phyloP scores from a whole-genome alignment of 805 yeast genomes.

The Cyberlindnera suaveolens region DNA sequence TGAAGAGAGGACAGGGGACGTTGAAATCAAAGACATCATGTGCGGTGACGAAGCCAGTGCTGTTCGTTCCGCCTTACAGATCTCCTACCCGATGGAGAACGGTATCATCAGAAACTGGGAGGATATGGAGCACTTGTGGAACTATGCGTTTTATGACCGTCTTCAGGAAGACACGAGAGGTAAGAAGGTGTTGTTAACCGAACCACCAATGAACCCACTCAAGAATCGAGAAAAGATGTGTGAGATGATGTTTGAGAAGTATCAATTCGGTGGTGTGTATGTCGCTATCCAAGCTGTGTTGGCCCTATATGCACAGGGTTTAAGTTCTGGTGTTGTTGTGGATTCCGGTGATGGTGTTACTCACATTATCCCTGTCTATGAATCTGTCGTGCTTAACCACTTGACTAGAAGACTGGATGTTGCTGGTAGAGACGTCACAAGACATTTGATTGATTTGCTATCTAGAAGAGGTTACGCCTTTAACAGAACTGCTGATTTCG shows the following conservation, averaged over 20 bases:
- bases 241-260: conserved; percentile 87
- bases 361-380: conserved; percentile 96
- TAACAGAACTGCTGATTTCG: conserved; percentile 97
- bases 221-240: conserved; percentile 89
- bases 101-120: conserved; percentile 98
- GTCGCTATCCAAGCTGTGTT: conserved; percentile 98
- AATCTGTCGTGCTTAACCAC: conserved; percentile 93
- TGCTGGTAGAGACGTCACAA: conserved; percentile 98
- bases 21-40: conserved; percentile 92
- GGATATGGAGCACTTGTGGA: conserved; percentile 98
- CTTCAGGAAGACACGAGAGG: conserved; percentile 79
- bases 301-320: conserved; percentile 94
- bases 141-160: conserved; percentile 89
- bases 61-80: conserved; percentile 82
- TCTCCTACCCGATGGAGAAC: conserved; percentile 98
- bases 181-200: conserved; percentile 81
- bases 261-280: conserved; percentile 86
- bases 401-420: conserved; percentile 88
- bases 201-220: conserved; percentile 96
- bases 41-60: conserved; percentile 94
- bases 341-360: conserved; percentile 99
- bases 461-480: conserved; percentile 96
- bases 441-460: conserved; percentile 83
- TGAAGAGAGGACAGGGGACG: conserved; percentile 75
- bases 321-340: conserved; percentile 94